These are phyloP conservation scores for Trebouxia sp. DNA, from an alignment of 139 green algal species.

Conservation along the genomic window DNA sequence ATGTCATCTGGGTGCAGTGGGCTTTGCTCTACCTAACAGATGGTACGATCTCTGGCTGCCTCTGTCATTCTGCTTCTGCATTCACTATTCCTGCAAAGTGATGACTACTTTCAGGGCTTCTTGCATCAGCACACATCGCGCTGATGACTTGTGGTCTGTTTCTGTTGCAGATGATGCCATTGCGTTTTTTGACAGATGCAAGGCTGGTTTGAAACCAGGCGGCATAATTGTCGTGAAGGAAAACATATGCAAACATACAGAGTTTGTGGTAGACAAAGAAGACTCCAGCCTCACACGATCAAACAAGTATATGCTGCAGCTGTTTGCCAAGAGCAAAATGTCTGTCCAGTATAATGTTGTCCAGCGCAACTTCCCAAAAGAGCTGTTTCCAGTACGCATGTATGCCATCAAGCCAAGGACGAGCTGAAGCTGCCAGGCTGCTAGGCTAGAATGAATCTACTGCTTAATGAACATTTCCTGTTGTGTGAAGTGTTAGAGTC, in stretches of 20 bases:
- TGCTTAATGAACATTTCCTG: background rate
- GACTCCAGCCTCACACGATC: slow-evolving; percentile 81
- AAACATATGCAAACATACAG: slow-evolving; percentile 78
- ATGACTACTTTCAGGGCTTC: background rate
- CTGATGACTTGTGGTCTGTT: background rate
- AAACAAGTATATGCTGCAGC: slow-evolving; percentile 24
- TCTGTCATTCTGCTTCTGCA: background rate
- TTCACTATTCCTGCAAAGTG: background rate
- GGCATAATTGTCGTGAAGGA: slow-evolving; percentile 94
- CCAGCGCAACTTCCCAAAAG: slow-evolving; percentile 69
- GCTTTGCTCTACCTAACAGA: slow-evolving; percentile 93
- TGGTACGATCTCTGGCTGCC: slow-evolving; percentile 44
- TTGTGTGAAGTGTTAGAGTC: background rate
- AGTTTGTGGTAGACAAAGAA: slow-evolving; percentile 91
- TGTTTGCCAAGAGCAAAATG: slow-evolving; percentile 18
- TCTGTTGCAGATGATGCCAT: slow-evolving; percentile 68
- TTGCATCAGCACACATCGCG: background rate
- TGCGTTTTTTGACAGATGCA: slow-evolving; percentile 71
- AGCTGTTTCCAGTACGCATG: slow-evolving; percentile 58
- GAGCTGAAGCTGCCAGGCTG: background rate
- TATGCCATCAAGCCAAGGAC: slow-evolving; percentile 24
- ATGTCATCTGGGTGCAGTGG: slow-evolving; percentile 87
- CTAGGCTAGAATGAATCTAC: slow-evolving; percentile 8
- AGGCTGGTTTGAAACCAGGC: slow-evolving; percentile 62
- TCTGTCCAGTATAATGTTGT: slow-evolving; percentile 48